These are phyloP conservation scores for Santalum album DNA, from an alignment of 164 flowering plant species.

Conservation along the genomic window DNA sequence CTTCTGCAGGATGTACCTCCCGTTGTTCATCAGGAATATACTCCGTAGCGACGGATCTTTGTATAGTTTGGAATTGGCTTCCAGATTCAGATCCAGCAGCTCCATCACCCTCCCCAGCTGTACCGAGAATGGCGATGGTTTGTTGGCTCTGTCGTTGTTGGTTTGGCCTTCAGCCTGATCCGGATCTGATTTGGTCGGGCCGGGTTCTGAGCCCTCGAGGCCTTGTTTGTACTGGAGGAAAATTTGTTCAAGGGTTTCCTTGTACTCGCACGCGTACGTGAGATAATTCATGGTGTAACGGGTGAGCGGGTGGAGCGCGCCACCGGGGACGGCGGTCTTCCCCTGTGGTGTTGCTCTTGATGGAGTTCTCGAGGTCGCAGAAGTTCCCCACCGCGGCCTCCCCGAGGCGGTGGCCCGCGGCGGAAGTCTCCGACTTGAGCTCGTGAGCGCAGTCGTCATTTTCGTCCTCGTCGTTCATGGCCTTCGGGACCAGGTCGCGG, in stretches of 20 bases:
- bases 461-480: neutral
- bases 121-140: conserved; percentile 33
- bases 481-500: conserved; percentile 22
- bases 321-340: conserved; percentile 69
- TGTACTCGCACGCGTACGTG: conserved; percentile 61
- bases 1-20: conserved; percentile 74
- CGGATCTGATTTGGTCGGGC: no score
- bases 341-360: conserved; percentile 48
- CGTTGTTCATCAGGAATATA: conserved; percentile 91
- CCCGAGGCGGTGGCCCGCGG: conserved; percentile 34
- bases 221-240: conserved; percentile 26
- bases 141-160: neutral
- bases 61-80: conserved; percentile 60
- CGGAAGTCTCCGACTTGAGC: conserved; percentile 28
- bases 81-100: conserved; percentile 50
- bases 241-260: conserved; percentile 52
- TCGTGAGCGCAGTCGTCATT: conserved; percentile 22
- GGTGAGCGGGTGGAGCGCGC: conserved; percentile 83
- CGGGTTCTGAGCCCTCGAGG: no score
- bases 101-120: conserved; percentile 53
- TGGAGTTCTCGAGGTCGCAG: conserved; percentile 64
- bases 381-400: conserved; percentile 56
- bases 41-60: conserved; percentile 44
- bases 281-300: conserved; percentile 81
- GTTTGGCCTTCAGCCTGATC: conserved; percentile 3